Percentiles rank a stretch among this genome's conserved stretches.
phyloP scores from a whole-genome alignment of 2,329 filamentous ascomycete genomes.

The Alternaria burnsii region DNA sequence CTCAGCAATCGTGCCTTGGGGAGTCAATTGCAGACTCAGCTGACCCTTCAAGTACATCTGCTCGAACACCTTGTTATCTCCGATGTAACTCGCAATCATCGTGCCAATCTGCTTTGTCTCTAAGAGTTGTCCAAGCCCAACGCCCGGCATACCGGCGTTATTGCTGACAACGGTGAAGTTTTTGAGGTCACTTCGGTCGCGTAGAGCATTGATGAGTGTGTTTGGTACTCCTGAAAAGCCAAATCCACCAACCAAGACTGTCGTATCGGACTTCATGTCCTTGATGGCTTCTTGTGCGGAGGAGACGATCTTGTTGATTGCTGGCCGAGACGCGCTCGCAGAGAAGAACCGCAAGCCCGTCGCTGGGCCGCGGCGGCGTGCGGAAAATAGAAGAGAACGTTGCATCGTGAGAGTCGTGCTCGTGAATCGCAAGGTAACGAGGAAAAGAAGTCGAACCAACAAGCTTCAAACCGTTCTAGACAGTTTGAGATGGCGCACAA shows the following conservation, averaged over 20 bases:
- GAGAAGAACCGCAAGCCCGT: constrained; percentile 46
- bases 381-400: constrained; percentile 45
- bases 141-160: constrained; percentile 76
- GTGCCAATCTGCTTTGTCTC: constrained; percentile 74
- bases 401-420: constrained; percentile 38
- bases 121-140: constrained; percentile 74
- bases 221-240: constrained; percentile 52
- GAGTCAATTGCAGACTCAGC: constrained; percentile 77
- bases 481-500: not conserved
- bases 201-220: constrained; percentile 51
- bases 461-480: not conserved
- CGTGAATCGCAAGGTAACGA: not conserved
- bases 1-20: constrained; percentile 78
- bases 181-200: constrained; percentile 45
- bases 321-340: constrained; percentile 39
- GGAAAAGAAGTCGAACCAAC: not conserved
- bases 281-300: constrained; percentile 51
- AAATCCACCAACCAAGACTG: constrained; percentile 50
- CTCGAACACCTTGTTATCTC: constrained; percentile 79
- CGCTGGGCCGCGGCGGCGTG: constrained; percentile 41
- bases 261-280: constrained; percentile 50
- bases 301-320: constrained; percentile 52
- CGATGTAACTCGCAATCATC: constrained; percentile 78
- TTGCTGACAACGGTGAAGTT: constrained; percentile 79
- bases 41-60: constrained; percentile 77